Conservation (phyloP, 2,329 filamentous ascomycete species). For the Talaromyces amestolkiae region DNA sequence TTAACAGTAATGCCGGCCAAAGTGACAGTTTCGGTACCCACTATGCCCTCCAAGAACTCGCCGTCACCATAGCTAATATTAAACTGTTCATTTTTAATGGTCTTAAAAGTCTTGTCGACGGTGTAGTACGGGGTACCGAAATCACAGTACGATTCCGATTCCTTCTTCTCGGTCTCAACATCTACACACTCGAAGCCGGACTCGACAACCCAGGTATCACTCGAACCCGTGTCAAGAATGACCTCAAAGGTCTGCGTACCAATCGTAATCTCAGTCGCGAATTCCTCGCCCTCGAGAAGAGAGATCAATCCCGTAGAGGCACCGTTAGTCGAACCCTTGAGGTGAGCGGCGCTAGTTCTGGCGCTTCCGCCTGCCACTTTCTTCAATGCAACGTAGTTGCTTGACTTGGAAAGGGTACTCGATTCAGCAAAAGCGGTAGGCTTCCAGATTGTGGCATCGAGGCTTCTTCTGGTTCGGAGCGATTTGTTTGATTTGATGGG, state of each 20-base stretch:
- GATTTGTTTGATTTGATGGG: not conserved
- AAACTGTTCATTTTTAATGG: constrained; percentile 25
- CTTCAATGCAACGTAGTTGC: constrained; percentile 14
- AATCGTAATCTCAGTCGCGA: constrained; percentile 25
- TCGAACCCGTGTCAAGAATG: constrained; percentile 50
- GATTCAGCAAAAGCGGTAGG: constrained; percentile 11
- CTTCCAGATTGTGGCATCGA: constrained; percentile 9
- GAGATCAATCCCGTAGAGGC: constrained; percentile 19
- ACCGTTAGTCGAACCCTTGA: constrained; percentile 13
- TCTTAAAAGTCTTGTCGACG: constrained; percentile 20
- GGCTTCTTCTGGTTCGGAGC: not conserved
- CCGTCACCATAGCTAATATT: constrained; percentile 28
- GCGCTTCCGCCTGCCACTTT: constrained; percentile 13
- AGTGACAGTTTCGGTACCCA: constrained; percentile 28
- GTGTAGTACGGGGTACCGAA: constrained; percentile 26
- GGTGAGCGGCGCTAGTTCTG: constrained; percentile 15
- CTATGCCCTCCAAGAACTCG: constrained; percentile 23
- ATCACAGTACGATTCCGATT: constrained; percentile 38
- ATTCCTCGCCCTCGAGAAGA: constrained; percentile 22
- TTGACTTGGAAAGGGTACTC: not conserved
- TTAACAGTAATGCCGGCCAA: constrained; percentile 46
- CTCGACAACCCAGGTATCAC: constrained; percentile 47
- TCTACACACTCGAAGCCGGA: constrained; percentile 38
- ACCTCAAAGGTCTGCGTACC: constrained; percentile 36
- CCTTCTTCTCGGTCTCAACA: constrained; percentile 33